Conservation (phyloP, 805 yeast genomes). For the Priceomyces medius region DNA sequence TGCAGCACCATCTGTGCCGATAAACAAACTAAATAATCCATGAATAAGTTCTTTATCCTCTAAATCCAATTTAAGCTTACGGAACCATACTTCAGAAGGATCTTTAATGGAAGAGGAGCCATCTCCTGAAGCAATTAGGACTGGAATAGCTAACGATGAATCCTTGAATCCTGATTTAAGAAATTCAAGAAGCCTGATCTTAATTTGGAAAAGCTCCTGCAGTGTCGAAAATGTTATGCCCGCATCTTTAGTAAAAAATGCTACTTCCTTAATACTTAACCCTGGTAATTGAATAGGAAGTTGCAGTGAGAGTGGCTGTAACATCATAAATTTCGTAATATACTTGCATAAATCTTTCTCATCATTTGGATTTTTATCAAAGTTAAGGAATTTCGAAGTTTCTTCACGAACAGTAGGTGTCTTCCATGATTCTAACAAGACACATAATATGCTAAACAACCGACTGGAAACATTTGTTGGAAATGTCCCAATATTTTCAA, state of each 20-base stretch:
- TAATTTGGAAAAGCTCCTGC: conserved; percentile 40
- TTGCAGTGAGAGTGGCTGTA: conserved; percentile 41
- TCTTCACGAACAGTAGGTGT: conserved; percentile 50
- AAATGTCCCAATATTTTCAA: conserved; percentile 43
- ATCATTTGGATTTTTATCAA: conserved; percentile 39
- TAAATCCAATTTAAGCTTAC: conserved; percentile 50
- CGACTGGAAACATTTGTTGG: conserved; percentile 46
- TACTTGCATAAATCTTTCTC: conserved; percentile 44
- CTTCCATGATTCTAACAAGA: conserved; percentile 48
- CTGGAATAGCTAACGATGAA: conserved; percentile 41
- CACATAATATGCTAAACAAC: conserved; percentile 59
- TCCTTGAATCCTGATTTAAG: conserved; percentile 42
- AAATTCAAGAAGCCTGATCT: conserved; percentile 33
- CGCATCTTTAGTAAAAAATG: conserved; percentile 67
- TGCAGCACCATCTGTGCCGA: conserved; percentile 49
- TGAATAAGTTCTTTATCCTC: conserved; percentile 49
- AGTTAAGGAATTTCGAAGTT: conserved; percentile 34
- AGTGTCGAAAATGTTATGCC: conserved; percentile 56
- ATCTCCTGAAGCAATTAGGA: conserved; percentile 66
- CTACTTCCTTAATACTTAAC: conserved; percentile 51
- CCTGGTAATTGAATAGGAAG: conserved; percentile 57
- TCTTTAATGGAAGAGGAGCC: conserved; percentile 54
- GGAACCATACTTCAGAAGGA: conserved; percentile 49
- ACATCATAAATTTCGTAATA: conserved; percentile 56
- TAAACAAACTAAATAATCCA: conserved; percentile 46